Conservation (phyloP, 2,329 filamentous ascomycete species). For the Epichloe elymi region DNA sequence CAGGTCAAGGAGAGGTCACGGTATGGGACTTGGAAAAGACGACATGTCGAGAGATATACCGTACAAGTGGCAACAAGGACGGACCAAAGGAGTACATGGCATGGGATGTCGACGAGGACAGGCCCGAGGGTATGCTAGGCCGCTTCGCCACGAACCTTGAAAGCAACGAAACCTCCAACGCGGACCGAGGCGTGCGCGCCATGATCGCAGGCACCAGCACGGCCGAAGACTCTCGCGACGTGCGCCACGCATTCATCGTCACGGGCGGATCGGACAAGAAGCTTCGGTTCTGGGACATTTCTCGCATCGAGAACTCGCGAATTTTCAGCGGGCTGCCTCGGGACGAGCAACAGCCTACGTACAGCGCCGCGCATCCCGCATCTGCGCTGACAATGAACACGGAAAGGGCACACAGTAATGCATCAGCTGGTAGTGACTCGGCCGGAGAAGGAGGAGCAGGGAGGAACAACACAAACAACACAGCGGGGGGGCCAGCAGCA, state of each 20-base stretch:
- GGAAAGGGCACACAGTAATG: constrained; percentile 40
- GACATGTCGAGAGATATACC: constrained; percentile 78
- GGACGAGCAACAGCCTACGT: constrained; percentile 62
- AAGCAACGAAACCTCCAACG: constrained; percentile 37
- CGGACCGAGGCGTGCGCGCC: constrained; percentile 58
- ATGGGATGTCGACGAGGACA: constrained; percentile 83
- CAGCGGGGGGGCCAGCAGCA: too few species aligned
- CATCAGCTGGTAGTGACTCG: constrained; percentile 12
- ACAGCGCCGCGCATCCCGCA: constrained; percentile 49
- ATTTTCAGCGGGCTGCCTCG: constrained; percentile 66
- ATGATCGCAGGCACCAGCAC: constrained; percentile 65
- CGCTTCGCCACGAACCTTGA: constrained; percentile 70
- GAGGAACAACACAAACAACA: too few species aligned
- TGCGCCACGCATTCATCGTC: constrained; percentile 70
- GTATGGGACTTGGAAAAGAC: constrained; percentile 93
- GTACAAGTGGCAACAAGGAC: constrained; percentile 50
- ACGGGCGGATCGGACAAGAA: constrained; percentile 83
- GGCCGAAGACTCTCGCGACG: constrained; percentile 53
- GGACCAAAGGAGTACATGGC: constrained; percentile 58
- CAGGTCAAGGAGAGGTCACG: constrained; percentile 75
- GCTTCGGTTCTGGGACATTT: constrained; percentile 86
- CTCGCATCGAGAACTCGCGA: constrained; percentile 61
- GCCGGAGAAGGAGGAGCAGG: background rate
- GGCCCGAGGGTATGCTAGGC: constrained; percentile 71
- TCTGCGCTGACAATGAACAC: constrained; percentile 52